phyloP scores from a whole-genome alignment of 495 filamentous ascomycete species.

The Trichodelitschia bisporula region DNA sequence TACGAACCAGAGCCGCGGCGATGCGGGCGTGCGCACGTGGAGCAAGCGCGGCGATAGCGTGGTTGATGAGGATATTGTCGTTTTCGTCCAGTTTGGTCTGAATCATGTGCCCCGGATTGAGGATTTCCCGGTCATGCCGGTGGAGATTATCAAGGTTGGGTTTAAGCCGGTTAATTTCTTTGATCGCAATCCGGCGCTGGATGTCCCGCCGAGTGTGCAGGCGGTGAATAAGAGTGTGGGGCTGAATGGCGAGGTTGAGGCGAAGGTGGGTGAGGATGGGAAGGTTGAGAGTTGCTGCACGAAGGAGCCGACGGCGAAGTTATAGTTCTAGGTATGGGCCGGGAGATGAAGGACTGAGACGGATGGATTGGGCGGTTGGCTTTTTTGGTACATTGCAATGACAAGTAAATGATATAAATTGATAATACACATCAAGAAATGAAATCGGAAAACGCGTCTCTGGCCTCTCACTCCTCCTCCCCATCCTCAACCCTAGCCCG shows the following conservation, averaged over 20 bases:
- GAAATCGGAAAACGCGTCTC: no score
- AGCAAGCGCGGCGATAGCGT: constrained; percentile 17
- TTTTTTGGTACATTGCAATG: no score
- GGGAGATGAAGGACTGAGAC: no score
- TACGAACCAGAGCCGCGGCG: constrained; percentile 59
- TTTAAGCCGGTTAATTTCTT: constrained; percentile 55
- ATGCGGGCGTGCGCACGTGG: constrained; percentile 22
- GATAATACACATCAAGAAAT: no score
- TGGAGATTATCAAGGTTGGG: constrained; percentile 33
- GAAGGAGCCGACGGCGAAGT: no score
- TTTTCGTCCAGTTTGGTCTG: constrained; percentile 21
- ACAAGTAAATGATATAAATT: no score
- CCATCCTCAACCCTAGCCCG: no score
- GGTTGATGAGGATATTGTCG: constrained; percentile 18
- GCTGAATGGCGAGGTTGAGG: constrained; percentile 12
- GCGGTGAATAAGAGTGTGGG: constrained; percentile 23
- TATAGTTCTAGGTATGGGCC: no score
- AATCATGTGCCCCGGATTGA: constrained; percentile 17
- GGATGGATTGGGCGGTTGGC: no score
- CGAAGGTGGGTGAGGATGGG: constrained; percentile 13
- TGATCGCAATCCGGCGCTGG: constrained; percentile 44
- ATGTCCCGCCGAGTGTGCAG: constrained; percentile 40
- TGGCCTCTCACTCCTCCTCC: no score
- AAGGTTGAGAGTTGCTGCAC: no score
- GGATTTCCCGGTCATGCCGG: constrained; percentile 30